A percentile compares a stretch with the other conserved stretches of the same genome.
Conservation (phyloP, 1,284 basidiomycete genomes). For the Cerrena zonata region DNA sequence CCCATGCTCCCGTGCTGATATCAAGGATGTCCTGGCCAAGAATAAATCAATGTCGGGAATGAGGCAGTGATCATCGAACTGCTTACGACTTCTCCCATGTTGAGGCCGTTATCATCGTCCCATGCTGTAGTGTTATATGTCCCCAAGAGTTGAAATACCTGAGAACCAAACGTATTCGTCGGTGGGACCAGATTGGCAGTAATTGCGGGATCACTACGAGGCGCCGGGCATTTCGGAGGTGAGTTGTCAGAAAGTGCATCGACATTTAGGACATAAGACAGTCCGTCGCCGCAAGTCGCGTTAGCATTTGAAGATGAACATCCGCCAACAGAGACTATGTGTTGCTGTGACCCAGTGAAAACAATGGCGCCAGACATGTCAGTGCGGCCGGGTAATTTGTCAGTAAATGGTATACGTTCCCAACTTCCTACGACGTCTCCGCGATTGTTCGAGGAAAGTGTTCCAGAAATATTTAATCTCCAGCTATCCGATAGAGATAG, state of each 20-base stretch:
- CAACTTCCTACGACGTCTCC: constrained; percentile 49
- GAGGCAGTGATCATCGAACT: constrained; percentile 3
- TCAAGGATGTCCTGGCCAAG: constrained; percentile 53
- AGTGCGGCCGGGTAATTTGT: constrained; percentile 40
- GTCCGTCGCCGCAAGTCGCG: constrained; percentile 49
- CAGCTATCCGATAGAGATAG: constrained; percentile 59
- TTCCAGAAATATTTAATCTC: constrained; percentile 61
- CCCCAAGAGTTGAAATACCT: constrained; percentile 65
- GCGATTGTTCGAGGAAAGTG: constrained; percentile 60
- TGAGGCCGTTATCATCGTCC: constrained; percentile 56
- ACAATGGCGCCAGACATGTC: constrained; percentile 45
- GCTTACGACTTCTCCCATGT: constrained; percentile 66
- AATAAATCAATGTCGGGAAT: neutral
- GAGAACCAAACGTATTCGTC: constrained; percentile 52
- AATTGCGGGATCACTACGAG: constrained; percentile 55
- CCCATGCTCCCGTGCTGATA: constrained; percentile 58
- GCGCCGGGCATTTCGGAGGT: constrained; percentile 57
- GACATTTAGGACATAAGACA: constrained; percentile 51
- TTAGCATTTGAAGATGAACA: constrained; percentile 41
- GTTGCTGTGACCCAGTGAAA: constrained; percentile 25
- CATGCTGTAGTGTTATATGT: constrained; percentile 57
- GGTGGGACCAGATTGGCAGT: constrained; percentile 54
- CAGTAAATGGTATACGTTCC: constrained; percentile 40
- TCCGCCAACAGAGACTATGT: constrained; percentile 55
- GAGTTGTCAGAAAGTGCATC: constrained; percentile 31